phyloP scores from a whole-genome alignment of 169 alveolate species.

The Plasmodium falciparum region DNA sequence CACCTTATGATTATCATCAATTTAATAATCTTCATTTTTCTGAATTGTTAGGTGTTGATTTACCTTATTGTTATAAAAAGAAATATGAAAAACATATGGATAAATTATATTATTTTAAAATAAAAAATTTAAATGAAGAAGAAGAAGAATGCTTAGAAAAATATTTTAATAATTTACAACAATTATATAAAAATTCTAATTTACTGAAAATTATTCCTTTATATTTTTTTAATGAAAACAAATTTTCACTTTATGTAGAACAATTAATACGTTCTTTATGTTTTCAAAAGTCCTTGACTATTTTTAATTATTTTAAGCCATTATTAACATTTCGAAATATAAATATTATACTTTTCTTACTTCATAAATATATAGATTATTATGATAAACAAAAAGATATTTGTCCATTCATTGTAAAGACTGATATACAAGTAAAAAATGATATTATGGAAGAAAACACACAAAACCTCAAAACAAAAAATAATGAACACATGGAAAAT shows the following conservation, averaged over 20 bases:
- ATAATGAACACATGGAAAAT: too few relatives aligned
- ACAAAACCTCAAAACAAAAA: too few relatives aligned
- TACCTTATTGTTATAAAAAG: slow-evolving; percentile 24
- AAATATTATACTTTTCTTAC: slow-evolving; percentile 57
- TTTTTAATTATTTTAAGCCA: slow-evolving; percentile 54
- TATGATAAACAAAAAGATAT: slow-evolving; percentile 26
- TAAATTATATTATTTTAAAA: slow-evolving; percentile 45
- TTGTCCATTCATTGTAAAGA: neutral
- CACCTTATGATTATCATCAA: too few relatives aligned
- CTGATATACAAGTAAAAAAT: neutral
- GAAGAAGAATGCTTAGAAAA: slow-evolving; percentile 54
- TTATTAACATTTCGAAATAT: slow-evolving; percentile 45
- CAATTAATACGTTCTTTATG: slow-evolving; percentile 56
- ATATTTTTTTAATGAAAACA: slow-evolving; percentile 59
- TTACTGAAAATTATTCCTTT: slow-evolving; percentile 64
- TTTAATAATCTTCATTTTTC: slow-evolving; percentile 53
- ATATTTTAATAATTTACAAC: slow-evolving; percentile 60
- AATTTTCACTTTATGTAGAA: slow-evolving; percentile 43
- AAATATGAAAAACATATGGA: slow-evolving; percentile 60
- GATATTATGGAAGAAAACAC: neutral
- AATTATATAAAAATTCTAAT: slow-evolving; percentile 42
- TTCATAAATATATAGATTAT: slow-evolving; percentile 48
- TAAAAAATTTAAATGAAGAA: slow-evolving; percentile 49
- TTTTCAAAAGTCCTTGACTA: slow-evolving; percentile 51
- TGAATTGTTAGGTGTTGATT: slow-evolving; percentile 34